Evolutionary conservation across 768 basidiomycete species (phyloP).

Genomic region (Asterophora parasitica): DNA sequence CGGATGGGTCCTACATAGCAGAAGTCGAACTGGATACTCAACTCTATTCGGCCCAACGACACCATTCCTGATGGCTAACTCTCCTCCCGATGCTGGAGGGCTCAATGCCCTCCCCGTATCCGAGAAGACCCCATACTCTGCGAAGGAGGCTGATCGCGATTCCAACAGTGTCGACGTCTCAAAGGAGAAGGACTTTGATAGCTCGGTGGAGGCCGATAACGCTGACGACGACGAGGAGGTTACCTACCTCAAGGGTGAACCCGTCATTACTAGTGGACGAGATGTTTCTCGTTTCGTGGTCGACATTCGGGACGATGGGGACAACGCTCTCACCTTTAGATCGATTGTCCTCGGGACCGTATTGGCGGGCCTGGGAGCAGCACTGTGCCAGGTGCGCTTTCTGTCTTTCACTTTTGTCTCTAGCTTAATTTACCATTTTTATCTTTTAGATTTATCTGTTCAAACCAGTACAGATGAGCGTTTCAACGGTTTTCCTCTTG

Average conservation of each 20-base stretch:
- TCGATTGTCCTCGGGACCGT: conserved; percentile 51
- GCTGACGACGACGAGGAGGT: conserved; percentile 23
- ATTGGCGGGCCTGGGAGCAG: conserved; percentile 55
- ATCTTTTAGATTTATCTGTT: conserved; percentile 48
- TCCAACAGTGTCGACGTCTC: conserved; percentile 1
- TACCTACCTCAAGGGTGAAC: conserved; percentile 32
- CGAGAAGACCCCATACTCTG: conserved; percentile 6
- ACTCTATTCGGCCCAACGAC: conserved; percentile 3
- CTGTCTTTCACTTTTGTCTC: background rate
- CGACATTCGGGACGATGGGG: conserved; percentile 54
- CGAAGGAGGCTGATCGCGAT: background rate
- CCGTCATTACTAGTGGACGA: conserved; percentile 36
- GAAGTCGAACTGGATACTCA: background rate
- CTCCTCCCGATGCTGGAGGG: no score
- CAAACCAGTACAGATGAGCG: conserved; percentile 49
- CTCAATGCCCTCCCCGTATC: background rate
- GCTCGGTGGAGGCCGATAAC: conserved; percentile 11
- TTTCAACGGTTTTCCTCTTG: conserved; percentile 54
- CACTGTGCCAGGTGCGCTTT: conserved; percentile 44
- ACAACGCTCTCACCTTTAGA: conserved; percentile 50
- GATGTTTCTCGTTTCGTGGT: conserved; percentile 54
- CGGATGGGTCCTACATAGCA: background rate
- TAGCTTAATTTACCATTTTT: background rate
- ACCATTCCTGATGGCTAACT: background rate
- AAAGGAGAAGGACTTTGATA: conserved; percentile 17